These are phyloP conservation scores for Avena atlantica DNA, from an alignment of 176 grass and related monocot genomes.

Conservation along the genomic window DNA sequence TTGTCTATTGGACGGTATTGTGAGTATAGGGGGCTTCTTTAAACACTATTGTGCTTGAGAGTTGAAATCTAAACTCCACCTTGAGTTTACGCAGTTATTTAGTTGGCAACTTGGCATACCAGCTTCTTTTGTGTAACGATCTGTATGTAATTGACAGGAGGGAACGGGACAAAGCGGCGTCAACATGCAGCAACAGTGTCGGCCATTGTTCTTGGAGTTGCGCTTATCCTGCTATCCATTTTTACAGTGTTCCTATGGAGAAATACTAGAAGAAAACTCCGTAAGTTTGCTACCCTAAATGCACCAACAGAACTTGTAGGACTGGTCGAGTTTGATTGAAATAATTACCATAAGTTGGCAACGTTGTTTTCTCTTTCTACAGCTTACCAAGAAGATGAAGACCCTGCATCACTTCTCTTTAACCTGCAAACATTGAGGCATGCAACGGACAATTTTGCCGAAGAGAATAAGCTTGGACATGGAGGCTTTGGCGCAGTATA, in stretches of 20 bases:
- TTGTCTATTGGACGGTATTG: neutral
- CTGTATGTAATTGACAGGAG: conserved; percentile 9
- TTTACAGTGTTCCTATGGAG: neutral
- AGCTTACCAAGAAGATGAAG: conserved; percentile 12
- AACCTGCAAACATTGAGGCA: conserved; percentile 42
- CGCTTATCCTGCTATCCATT: neutral
- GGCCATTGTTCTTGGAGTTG: conserved; percentile 33
- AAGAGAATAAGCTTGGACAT: conserved; percentile 68
- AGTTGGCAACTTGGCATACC: neutral
- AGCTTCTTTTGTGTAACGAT: neutral
- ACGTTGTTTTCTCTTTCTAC: neutral
- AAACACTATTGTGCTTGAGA: neutral
- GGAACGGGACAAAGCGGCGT: neutral
- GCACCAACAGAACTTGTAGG: neutral
- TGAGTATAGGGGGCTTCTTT: neutral
- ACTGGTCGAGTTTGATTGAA: neutral
- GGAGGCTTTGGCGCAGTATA: conserved; percentile 45
- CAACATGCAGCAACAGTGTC: neutral
- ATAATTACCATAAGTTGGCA: neutral
- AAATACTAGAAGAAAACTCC: conserved; percentile 11
- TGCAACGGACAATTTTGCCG: conserved; percentile 59
- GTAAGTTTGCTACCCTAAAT: conserved; percentile 20
- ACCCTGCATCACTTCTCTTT: conserved; percentile 46
- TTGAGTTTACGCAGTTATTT: neutral
- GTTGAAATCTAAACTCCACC: neutral